Conservation (phyloP, 345 rosid genomes). For the Eucalyptus cloeziana region DNA sequence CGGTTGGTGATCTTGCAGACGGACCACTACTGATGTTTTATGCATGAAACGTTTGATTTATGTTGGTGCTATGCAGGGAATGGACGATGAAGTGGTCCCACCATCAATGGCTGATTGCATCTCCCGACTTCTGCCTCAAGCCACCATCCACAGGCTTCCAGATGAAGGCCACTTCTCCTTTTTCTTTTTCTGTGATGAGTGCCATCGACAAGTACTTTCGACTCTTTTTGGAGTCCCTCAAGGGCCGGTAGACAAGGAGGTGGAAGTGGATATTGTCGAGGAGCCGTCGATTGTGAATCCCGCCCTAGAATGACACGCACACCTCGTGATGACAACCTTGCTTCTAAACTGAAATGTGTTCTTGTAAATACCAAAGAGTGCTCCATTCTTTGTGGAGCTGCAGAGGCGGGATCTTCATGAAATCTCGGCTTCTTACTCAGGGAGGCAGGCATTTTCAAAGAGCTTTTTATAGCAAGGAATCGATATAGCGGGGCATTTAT, state of each 20-base stretch:
- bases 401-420: background rate
- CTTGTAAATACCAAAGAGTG: conserved; percentile 32
- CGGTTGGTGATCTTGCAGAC: background rate
- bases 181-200: conserved; percentile 68
- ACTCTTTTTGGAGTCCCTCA: conserved; percentile 56
- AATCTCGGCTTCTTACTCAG: background rate
- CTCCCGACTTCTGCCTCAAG: conserved; percentile 64
- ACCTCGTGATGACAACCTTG: background rate
- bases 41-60: background rate
- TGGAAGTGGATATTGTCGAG: conserved; percentile 1
- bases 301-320: conserved; percentile 6
- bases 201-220: conserved; percentile 66
- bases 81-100: conserved; percentile 62
- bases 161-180: conserved; percentile 84
- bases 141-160: conserved; percentile 49
- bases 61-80: conserved; percentile 38
- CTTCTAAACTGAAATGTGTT: background rate
- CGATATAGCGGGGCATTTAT: background rate
- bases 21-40: background rate
- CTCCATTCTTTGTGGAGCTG: conserved; percentile 4
- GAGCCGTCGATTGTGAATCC: background rate
- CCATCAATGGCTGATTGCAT: conserved; percentile 56
- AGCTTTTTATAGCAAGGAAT: background rate
- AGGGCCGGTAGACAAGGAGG: conserved; percentile 33
- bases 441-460: background rate